These are phyloP conservation scores for Heterobasidion occidentale DNA, from an alignment of 1,284 basidiomycete species.

Conservation along the genomic window DNA sequence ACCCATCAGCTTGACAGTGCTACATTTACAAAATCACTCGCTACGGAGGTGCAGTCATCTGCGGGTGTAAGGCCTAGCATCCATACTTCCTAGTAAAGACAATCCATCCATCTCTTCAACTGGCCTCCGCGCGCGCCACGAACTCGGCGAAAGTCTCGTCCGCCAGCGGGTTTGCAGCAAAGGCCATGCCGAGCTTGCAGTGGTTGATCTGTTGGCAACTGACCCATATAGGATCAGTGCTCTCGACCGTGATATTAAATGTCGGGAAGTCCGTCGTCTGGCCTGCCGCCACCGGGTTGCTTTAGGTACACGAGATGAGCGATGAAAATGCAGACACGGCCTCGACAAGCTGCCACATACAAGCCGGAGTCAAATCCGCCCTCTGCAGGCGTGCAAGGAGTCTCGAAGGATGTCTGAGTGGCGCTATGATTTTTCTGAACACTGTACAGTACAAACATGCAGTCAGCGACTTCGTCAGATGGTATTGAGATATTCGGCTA, in stretches of 20 bases:
- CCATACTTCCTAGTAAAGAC: not conserved
- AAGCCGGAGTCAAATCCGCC: constrained; percentile 53
- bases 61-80: not conserved
- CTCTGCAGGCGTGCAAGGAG: constrained; percentile 35
- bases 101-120: not conserved
- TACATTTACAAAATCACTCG: too few relatives aligned
- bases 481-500: not conserved
- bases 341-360: constrained; percentile 21
- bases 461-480: not conserved
- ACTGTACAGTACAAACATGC: not conserved
- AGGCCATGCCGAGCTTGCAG: constrained; percentile 49
- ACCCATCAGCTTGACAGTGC: not conserved
- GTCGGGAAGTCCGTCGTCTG: constrained; percentile 38
- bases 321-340: not conserved
- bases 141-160: not conserved
- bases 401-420: constrained; percentile 47
- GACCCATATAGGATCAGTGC: constrained; percentile 51
- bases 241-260: constrained; percentile 32
- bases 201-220: constrained; percentile 38
- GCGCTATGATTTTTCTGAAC: constrained; percentile 57
- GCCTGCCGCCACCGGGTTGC: constrained; percentile 40
- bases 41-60: too few relatives aligned
- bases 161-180: not conserved
- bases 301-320: constrained; percentile 15
- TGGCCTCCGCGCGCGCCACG: not conserved